These are phyloP conservation scores for Boletus reticulatus DNA, from an alignment of 768 basidiomycete genomes.

Conservation along the genomic window DNA sequence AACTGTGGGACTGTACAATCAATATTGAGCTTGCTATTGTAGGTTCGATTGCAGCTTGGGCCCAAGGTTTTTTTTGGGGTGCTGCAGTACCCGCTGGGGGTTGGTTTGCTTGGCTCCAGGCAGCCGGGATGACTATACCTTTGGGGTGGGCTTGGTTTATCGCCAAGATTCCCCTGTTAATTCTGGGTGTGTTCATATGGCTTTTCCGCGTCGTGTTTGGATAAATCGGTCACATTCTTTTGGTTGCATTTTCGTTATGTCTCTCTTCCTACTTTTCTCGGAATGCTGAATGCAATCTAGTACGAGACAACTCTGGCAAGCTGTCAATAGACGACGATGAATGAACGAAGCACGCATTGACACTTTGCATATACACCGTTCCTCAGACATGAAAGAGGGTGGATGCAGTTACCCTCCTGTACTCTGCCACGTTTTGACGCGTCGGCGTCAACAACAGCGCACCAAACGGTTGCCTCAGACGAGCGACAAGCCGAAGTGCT, in stretches of 20 bases:
- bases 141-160: constrained; percentile 2
- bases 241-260: no score
- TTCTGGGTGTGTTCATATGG: neutral
- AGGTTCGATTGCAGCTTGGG: constrained; percentile 15
- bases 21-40: neutral
- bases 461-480: neutral
- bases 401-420: no score
- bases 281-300: no score
- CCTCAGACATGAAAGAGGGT: no score
- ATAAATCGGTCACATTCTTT: no score
- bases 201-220: no score
- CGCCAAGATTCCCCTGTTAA: neutral
- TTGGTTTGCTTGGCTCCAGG: constrained; percentile 16
- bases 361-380: no score
- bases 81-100: neutral
- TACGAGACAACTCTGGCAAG: no score
- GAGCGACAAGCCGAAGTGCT: neutral
- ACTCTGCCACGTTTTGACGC: no score
- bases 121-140: constrained; percentile 5
- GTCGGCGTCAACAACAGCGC: neutral
- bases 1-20: rapidly evolving
- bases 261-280: no score
- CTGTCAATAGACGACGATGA: no score
- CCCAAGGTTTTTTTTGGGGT: constrained; percentile 7
- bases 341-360: no score